Percentiles rank a stretch among this genome's conserved stretches.
Evolutionary conservation across 2,329 filamentous ascomycete species (phyloP).

Genomic region (Chalaropsis ovoidea): DNA sequence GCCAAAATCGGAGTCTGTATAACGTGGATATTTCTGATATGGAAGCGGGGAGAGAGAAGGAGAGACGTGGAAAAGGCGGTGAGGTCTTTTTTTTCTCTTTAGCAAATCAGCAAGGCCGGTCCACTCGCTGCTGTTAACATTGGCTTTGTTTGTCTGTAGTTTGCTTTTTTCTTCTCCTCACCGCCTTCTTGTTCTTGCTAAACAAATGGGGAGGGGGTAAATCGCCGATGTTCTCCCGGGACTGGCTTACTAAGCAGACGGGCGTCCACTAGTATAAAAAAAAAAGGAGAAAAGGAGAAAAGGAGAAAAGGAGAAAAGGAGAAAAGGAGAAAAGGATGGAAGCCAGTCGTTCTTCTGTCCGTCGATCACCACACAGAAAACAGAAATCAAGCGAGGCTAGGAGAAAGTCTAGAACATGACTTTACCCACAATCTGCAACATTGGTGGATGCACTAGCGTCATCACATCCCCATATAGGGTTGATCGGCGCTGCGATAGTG

Average conservation of each 20-base stretch:
- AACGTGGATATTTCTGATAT: too few relatives aligned
- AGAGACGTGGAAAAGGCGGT: conserved; percentile 1
- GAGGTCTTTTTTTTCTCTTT: not conserved
- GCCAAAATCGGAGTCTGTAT: too few relatives aligned
- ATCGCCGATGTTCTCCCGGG: not conserved
- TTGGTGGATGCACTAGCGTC: not conserved
- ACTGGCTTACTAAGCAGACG: too few relatives aligned
- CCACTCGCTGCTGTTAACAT: not conserved
- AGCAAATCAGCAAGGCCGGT: not conserved
- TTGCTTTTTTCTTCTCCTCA: not conserved
- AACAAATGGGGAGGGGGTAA: not conserved
- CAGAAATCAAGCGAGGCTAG: not conserved
- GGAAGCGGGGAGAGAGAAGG: not conserved
- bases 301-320: too few relatives aligned
- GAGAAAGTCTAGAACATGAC: conserved; percentile 15
- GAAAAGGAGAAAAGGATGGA: not conserved
- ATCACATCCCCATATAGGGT: conserved; percentile 5
- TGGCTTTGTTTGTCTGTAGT: not conserved
- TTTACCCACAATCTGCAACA: conserved; percentile 15
- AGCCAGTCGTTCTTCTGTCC: not conserved
- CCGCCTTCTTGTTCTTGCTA: not conserved
- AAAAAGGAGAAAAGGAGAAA: too few relatives aligned
- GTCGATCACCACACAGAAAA: not conserved
- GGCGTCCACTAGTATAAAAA: too few relatives aligned
- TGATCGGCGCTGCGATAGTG: conserved; percentile 1